Evolutionary conservation across 805 yeast genomes (phyloP), one percentile per base, ranked within the genome.

Genomic region (Komagataella mondaviorum): DNA sequence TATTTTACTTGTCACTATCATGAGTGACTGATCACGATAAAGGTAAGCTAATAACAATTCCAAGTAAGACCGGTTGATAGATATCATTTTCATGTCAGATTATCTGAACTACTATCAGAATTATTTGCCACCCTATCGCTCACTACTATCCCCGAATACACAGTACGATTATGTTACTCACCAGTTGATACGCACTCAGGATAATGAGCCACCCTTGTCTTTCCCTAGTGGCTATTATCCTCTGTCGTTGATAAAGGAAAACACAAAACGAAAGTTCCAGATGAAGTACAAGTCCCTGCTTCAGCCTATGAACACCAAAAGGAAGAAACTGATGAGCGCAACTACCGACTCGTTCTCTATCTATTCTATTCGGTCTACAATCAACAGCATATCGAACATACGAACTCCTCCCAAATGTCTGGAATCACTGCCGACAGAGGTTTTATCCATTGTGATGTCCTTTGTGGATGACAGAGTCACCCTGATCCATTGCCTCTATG

Each of bases 51-150:
- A 30, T 30, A 30, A 30, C 39, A 30, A 30, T 30, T 30, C 10
- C 39, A 30, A 30, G 14, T 14, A 30, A 30, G 39, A 30, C 39
- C 39, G 14, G 39, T 30, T 30, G 39, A 30, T 30, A 30, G 20
- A 20, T 30, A 8, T 30, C 39, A 30, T 10, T 30, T 30, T 30
- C 14, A 30, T 30, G 39, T 10, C 39, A 23, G 47, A 45, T 46
- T 39, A 22, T 23, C 24, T 30, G 39, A 30, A 10, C 47, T 45
- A 45, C 17, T 45, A 45, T 45, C 52, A 57, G 39, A 49, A 57
- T 18, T 68, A 71, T 57, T 63, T 76, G 23, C 80, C 80, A 6
- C 76, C 81, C 1, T 78, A 78, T 59, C 66, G 81, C 46, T 76
- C 81, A 4, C 65, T 78, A 23, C 61, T 78, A 23, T 71, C 69